Base-by-base conservation (phyloP, 2,329 filamentous ascomycete genomes). In the Plenodomus lindquistii region DNA sequence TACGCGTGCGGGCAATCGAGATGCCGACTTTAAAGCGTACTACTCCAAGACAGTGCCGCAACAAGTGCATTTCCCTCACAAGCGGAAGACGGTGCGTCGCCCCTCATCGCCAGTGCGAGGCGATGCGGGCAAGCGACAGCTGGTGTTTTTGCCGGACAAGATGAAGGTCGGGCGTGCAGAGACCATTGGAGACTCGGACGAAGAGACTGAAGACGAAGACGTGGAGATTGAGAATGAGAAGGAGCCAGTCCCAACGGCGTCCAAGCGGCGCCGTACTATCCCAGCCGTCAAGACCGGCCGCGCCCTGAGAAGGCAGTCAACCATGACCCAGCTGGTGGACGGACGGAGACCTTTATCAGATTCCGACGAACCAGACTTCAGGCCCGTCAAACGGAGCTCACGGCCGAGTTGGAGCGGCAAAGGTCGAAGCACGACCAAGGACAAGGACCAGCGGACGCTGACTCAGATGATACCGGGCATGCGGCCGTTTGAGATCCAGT, bases 391-490 rank as follows among this genome's bases (percentile, higher is more conserved):
- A 22, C 59, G 57, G 17, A 44, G 29, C 15, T 36, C 55, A 18
- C 51, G 65, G 34, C 45, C 42, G 37, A 69, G 61, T 17, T 63
- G 55, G 62, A 44, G 60, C 31, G 57, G 55, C 2, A 50, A 31
- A 27, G 48, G 45, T 19, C 58, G 45, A 38, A 47, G 42, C n/a
- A 48, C 37, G 16, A 49, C 34, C 16, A 59, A 55, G 16, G 60
- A 64, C 42, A 40, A 42, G 17, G 55, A 60, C 40, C 69, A 71
- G 41, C 58, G 57, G 13, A 71, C 69, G 1, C 53, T 71, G 43
- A 71, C 69, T 9, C 69, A 71, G 36, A 71, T 71, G 66, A 52
- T 71, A 16, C 65, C 63, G 16, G 57, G 63, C 1, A 55, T 69
- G 49, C 55, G 43, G 8, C 40, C 54, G 2, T 17, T 58, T 34